These are phyloP conservation scores for Zopfia rhizophila DNA, from an alignment of 2,329 filamentous ascomycete genomes.

Conservation along the genomic window DNA sequence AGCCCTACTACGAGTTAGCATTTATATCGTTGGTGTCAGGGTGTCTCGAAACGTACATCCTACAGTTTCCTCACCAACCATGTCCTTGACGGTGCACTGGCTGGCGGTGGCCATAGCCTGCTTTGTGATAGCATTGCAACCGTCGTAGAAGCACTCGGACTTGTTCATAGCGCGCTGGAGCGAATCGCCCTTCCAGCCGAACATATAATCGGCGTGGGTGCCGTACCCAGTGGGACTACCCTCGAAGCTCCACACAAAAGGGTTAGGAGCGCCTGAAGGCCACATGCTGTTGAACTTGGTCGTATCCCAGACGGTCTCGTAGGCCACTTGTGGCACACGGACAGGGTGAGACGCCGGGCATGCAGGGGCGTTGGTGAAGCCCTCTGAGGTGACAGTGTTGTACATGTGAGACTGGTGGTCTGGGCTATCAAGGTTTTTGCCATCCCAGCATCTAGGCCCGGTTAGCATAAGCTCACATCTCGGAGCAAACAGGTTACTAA, in stretches of 20 bases:
- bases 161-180: slow-evolving; percentile 24
- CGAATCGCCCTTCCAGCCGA: slow-evolving; percentile 24
- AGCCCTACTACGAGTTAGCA: slow-evolving; percentile 15
- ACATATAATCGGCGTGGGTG: too few species aligned
- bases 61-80: slow-evolving; percentile 17
- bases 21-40: not conserved
- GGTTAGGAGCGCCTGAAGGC: slow-evolving; percentile 26
- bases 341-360: slow-evolving; percentile 35
- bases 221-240: slow-evolving; percentile 20
- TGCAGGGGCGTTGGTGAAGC: slow-evolving; percentile 33
- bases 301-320: slow-evolving; percentile 36
- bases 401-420: slow-evolving; percentile 65
- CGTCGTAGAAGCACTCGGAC: slow-evolving; percentile 28
- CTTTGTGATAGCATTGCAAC: slow-evolving; percentile 24
- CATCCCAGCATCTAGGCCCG: slow-evolving; percentile 59
- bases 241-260: slow-evolving; percentile 34
- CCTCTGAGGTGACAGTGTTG: slow-evolving; percentile 24
- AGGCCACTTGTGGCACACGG: slow-evolving; percentile 36
- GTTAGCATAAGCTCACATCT: slow-evolving; percentile 5
- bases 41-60: slow-evolving; percentile 19
- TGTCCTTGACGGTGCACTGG: slow-evolving; percentile 24
- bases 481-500: slow-evolving; percentile 18
- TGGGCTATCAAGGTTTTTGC: slow-evolving; percentile 59
- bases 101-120: slow-evolving; percentile 21
- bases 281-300: slow-evolving; percentile 39